Evolutionary conservation across 441 rosid genomes (phyloP).

Genomic region (Raphanus hybrid): DNA sequence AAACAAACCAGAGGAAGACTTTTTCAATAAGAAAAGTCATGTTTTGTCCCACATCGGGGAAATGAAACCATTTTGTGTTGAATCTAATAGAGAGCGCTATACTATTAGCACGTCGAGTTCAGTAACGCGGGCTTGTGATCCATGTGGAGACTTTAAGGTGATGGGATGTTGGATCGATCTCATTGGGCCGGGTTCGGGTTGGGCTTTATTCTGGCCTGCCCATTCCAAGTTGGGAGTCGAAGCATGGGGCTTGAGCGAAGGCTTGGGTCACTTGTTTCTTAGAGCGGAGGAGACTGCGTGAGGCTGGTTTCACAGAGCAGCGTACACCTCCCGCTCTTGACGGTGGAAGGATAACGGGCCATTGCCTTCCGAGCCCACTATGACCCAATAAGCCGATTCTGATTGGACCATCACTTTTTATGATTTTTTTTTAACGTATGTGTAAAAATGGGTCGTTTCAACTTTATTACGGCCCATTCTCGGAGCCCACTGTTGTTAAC

Average conservation of each 20-base stretch:
- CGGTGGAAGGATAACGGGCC: constrained; percentile 45
- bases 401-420: not conserved
- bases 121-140: constrained; percentile 42
- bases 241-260: not conserved
- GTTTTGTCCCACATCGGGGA: constrained; percentile 27
- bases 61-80: not conserved
- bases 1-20: not conserved
- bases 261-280: constrained; percentile 6
- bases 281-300: constrained; percentile 42
- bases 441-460: too few relatives aligned
- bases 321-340: constrained; percentile 39
- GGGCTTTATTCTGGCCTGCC: constrained; percentile 13
- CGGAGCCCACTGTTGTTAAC: too few relatives aligned
- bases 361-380: constrained; percentile 2
- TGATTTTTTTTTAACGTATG: too few relatives aligned
- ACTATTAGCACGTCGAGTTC: not conserved
- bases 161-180: not conserved
- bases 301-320: constrained; percentile 50
- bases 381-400: not conserved
- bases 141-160: constrained; percentile 27
- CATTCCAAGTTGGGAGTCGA: constrained; percentile 41
- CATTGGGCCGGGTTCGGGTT: not conserved
- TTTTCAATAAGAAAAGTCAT: not conserved
- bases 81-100: not conserved
- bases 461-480: not conserved